Base-by-base conservation (phyloP, 305 asterid species). In the Plantago coronopus region DNA sequence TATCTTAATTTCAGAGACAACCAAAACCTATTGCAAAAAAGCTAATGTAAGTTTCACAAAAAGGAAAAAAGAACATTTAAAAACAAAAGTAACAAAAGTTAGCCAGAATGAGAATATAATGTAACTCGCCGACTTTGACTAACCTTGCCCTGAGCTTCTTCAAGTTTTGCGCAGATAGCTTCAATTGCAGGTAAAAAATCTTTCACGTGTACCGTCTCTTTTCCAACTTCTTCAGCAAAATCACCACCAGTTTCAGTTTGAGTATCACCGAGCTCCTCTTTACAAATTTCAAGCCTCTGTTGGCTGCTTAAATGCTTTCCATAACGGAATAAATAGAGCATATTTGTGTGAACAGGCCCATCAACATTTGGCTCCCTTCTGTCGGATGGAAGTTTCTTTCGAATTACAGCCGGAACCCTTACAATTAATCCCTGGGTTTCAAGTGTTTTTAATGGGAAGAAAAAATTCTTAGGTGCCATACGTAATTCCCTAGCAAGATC, bases 141-240 rank as follows among this genome's bases (percentile, higher is more conserved):
- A 67, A 89, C 98, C 94, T 89, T 93, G 63, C 88, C 96, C 60
- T 74, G 81, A 62, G 95, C 87, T 34, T 87, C 79, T 74, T 87
- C 97, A 62, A 93, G 96, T 79, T 87, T 82, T 61, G 78, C 88
- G 54, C 97, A 93, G 14, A 93, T 75, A 66, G 88, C 87, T 82
- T 83, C 81, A 62, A 93, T 44, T 60, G 85, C 87, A 22, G 97
- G 99, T 45, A 79, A 69, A 74, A 71, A 89, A 76, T 89, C 99
- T 73, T 74, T 89, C 63, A 93, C 83, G 13, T 63, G 81, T 45
- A 91, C 76, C 66, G 81, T 84, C 61, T 81, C 95, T 44, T 77
- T 77, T 22, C 62, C 73, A 61, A 68, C 61, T 69, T 80, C 95
- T 59, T 70, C 69, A 54, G 67, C 60, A 69, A 64, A 56, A 68